These are phyloP conservation scores for Lentinula boryana DNA, from an alignment of 768 basidiomycete genomes.

Conservation along the genomic window DNA sequence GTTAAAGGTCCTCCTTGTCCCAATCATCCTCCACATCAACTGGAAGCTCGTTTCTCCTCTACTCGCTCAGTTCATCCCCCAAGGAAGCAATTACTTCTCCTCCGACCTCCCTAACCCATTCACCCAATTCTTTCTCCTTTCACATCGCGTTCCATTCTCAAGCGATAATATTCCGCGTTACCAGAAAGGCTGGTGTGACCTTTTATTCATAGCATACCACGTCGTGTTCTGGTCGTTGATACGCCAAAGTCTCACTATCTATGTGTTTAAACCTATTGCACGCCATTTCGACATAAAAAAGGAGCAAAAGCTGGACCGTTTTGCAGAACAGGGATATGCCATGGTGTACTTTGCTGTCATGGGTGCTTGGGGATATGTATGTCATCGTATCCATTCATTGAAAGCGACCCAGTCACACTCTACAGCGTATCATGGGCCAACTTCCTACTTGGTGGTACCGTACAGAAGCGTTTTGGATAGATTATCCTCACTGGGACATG, in stretches of 20 bases:
- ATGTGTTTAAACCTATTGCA: slow-evolving; percentile 1
- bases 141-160: slow-evolving; percentile 34
- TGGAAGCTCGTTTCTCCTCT: slow-evolving; percentile 30
- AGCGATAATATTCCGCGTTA: slow-evolving; percentile 35
- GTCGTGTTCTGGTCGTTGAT: slow-evolving; percentile 67
- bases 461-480: slow-evolving; percentile 83
- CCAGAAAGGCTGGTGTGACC: slow-evolving; percentile 49
- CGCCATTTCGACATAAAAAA: slow-evolving; percentile 42
- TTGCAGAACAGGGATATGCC: slow-evolving; percentile 72
- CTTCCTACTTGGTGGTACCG: slow-evolving; percentile 84
- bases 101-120: slow-evolving; percentile 46
- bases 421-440: slow-evolving; percentile 74
- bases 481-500: slow-evolving; percentile 90
- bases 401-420: not conserved
- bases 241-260: slow-evolving; percentile 45
- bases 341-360: slow-evolving; percentile 51
- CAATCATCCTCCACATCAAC: slow-evolving; percentile 36
- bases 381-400: slow-evolving; percentile 15
- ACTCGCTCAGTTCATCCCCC: not conserved
- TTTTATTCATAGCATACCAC: slow-evolving; percentile 55
- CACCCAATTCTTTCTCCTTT: slow-evolving; percentile 47
- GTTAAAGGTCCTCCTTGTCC: slow-evolving; percentile 38
- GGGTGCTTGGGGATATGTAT: slow-evolving; percentile 51
- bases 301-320: slow-evolving; percentile 47
- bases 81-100: slow-evolving; percentile 15